A percentile compares a stretch with the other conserved stretches of the same genome.
phyloP scores from a whole-genome alignment of 1,284 basidiomycete genomes.

The Naganishia albida region DNA sequence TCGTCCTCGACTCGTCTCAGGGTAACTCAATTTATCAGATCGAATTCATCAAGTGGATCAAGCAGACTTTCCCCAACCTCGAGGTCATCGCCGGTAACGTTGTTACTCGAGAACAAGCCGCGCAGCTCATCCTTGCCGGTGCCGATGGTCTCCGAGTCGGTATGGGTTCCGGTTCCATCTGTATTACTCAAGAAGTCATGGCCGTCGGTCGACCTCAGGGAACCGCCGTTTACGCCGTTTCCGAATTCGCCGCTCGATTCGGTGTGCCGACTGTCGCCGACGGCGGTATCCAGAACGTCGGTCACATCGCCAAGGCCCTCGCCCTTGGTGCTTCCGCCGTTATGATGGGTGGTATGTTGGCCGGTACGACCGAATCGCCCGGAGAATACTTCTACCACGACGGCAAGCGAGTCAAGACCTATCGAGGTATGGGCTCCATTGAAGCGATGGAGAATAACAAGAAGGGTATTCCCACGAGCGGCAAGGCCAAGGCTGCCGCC shows the following conservation, averaged over 20 bases:
- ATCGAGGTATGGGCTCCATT: constrained; percentile 96
- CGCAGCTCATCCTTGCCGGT: constrained; percentile 87
- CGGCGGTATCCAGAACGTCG: constrained; percentile 92
- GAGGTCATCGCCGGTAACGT: constrained; percentile 98
- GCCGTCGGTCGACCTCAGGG: constrained; percentile 98
- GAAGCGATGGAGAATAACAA: constrained; percentile 94
- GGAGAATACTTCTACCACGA: constrained; percentile 99
- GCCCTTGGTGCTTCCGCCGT: constrained; percentile 91
- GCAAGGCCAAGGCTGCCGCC: constrained; percentile 36
- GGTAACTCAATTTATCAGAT: constrained; percentile 93
- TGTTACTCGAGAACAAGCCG: constrained; percentile 96
- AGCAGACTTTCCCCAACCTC: constrained; percentile 74
- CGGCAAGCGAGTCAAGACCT: constrained; percentile 97
- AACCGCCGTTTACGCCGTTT: constrained; percentile 90
- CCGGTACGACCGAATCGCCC: constrained; percentile 94
- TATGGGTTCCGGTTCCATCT: constrained; percentile 98
- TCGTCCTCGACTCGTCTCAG: constrained; percentile 93
- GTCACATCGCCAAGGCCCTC: constrained; percentile 96
- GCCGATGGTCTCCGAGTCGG: constrained; percentile 93
- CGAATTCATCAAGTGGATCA: constrained; percentile 96
- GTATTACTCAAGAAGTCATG: constrained; percentile 99
- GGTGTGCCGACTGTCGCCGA: constrained; percentile 98
- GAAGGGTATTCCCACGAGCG: constrained; percentile 38
- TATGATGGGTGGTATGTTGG: constrained; percentile 98
- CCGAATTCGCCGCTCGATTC: constrained; percentile 89